phyloP scores from a whole-genome alignment of 2,329 filamentous ascomycete genomes.

The Aspergillus latus region DNA sequence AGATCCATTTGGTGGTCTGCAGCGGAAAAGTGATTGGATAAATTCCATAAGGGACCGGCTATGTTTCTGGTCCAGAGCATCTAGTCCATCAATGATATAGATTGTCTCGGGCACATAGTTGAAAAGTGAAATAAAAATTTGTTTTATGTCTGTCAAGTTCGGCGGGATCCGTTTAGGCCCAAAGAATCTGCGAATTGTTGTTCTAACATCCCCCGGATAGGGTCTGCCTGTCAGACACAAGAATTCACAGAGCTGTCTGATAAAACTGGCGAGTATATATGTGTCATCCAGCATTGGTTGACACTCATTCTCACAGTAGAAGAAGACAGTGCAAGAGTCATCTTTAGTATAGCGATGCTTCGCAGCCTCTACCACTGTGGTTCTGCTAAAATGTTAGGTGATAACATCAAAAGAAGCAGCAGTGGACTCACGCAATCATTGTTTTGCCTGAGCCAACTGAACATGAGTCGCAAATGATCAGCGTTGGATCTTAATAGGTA shows the following conservation, averaged over 20 bases:
- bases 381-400: background rate
- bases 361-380: slow-evolving; percentile 14
- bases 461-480: background rate
- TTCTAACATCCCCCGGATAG: background rate
- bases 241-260: slow-evolving; percentile 21
- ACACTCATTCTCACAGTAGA: slow-evolving; percentile 22
- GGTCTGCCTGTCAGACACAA: background rate
- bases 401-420: background rate
- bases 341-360: background rate
- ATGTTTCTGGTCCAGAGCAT: slow-evolving; percentile 12
- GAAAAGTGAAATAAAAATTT: slow-evolving; percentile 17
- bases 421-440: slow-evolving; percentile 16
- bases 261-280: slow-evolving; percentile 22
- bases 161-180: slow-evolving; percentile 16
- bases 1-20: background rate
- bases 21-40: background rate
- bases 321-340: slow-evolving; percentile 16
- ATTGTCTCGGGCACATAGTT: slow-evolving; percentile 12
- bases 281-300: background rate
- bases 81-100: slow-evolving; percentile 24
- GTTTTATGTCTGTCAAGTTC: slow-evolving; percentile 20
- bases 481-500: background rate
- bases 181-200: slow-evolving; percentile 10
- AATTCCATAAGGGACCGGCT: slow-evolving; percentile 9
- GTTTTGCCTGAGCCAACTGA: slow-evolving; percentile 19